These are phyloP conservation scores for Candida chauliodis DNA, from an alignment of 805 yeast species.

Conservation along the genomic window DNA sequence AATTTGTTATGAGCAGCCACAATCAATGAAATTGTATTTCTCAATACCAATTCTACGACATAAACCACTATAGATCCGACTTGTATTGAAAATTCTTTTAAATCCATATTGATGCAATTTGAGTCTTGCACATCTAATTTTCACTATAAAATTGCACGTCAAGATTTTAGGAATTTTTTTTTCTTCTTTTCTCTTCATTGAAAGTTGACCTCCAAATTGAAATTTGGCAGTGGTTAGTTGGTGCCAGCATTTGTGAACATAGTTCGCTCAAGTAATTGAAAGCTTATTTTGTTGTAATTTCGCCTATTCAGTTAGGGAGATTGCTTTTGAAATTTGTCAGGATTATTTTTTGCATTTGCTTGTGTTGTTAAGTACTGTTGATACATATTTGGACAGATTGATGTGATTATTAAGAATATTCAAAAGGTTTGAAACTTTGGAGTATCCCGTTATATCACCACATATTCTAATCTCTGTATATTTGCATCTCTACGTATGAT, in stretches of 20 bases:
- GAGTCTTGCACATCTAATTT: slow-evolving; percentile 1
- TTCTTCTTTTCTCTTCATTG: slow-evolving; percentile 18
- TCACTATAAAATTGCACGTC: not conserved
- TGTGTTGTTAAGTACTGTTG: slow-evolving; percentile 25
- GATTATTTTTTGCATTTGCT: slow-evolving; percentile 11
- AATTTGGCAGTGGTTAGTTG: slow-evolving; percentile 27
- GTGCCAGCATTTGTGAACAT: slow-evolving; percentile 1
- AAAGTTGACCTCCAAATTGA: slow-evolving; percentile 40
- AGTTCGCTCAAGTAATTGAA: slow-evolving; percentile 18
- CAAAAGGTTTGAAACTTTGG: slow-evolving; percentile 30
- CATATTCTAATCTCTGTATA: slow-evolving; percentile 14
- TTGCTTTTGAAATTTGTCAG: slow-evolving; percentile 12
- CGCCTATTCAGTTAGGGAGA: slow-evolving; percentile 42
- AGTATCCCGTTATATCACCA: slow-evolving; percentile 47
- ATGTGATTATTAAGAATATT: slow-evolving; percentile 42
- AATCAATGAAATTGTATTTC: slow-evolving; percentile 11
- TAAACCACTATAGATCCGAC: slow-evolving; percentile 11
- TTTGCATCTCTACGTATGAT: not conserved
- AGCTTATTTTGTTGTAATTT: slow-evolving; percentile 19
- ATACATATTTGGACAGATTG: slow-evolving; percentile 34
- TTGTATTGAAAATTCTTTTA: slow-evolving; percentile 12
- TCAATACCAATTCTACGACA: slow-evolving; percentile 11
- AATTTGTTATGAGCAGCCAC: slow-evolving; percentile 13
- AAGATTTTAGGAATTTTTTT: slow-evolving; percentile 1
- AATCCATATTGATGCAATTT: slow-evolving; percentile 9